Percentiles rank a stretch among this genome's conserved stretches.
Evolutionary conservation across 75 land plant species (phyloP).

Genomic region (Sequoia sempervirens): DNA sequence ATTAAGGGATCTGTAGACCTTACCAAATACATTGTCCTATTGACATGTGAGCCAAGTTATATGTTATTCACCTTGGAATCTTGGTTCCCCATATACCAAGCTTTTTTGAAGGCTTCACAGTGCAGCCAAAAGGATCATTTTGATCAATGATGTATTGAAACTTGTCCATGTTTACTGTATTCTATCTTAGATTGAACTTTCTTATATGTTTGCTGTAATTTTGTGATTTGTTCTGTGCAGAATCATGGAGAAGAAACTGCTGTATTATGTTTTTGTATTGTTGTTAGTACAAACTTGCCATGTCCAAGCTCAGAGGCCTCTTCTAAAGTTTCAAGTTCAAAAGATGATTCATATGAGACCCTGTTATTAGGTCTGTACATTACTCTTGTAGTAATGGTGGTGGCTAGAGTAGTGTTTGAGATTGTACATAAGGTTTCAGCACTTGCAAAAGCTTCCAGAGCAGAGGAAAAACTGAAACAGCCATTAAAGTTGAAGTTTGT

Average conservation of each 20-base stretch:
- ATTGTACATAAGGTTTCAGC: not conserved
- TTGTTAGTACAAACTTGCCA: not conserved
- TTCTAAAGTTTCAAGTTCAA: not conserved
- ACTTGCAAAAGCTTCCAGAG: not conserved
- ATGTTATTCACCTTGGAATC: not conserved
- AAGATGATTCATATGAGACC: not conserved
- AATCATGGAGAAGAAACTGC: not conserved
- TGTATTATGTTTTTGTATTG: not conserved
- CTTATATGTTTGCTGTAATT: not conserved
- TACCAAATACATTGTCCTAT: not conserved
- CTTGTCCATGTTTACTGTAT: not conserved
- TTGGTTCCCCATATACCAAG: not conserved
- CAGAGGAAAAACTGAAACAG: not conserved
- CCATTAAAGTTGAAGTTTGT: not conserved
- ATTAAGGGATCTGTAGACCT: not conserved
- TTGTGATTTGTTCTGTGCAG: not conserved
- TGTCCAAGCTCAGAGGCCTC: slow-evolving; percentile 2
- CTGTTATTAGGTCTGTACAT: not conserved
- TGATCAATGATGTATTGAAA: not conserved
- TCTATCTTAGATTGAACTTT: not conserved
- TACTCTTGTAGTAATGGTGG: not conserved
- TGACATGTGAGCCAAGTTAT: not conserved
- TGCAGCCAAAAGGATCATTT: not conserved
- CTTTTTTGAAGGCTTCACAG: not conserved
- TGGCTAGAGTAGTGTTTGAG: not conserved